A percentile compares a stretch with the other conserved stretches of the same genome.
These are phyloP conservation scores for Taxawa tesnikishii DNA, from an alignment of 2,329 filamentous ascomycete species.

Conservation along the genomic window DNA sequence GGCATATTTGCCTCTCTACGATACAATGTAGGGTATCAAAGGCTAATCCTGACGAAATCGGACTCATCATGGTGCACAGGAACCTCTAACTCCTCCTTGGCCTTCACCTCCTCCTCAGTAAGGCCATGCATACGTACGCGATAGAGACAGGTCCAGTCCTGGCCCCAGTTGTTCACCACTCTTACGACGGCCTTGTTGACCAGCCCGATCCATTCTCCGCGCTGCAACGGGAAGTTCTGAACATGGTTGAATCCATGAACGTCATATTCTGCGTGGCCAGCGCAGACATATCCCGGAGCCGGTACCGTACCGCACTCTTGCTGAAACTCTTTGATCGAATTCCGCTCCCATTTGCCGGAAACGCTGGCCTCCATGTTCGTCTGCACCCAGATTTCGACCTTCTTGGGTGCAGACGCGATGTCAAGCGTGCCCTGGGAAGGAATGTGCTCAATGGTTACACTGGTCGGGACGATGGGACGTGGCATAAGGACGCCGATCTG, in stretches of 20 bases:
- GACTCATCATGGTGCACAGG: too few relatives aligned
- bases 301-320: constrained; percentile 10
- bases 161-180: constrained; percentile 30
- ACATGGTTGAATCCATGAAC: constrained; percentile 27
- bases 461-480: constrained; percentile 22
- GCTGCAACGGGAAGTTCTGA: constrained; percentile 26
- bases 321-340: neutral
- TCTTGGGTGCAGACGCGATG: constrained; percentile 26
- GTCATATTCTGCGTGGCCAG: constrained; percentile 28
- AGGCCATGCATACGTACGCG: constrained; percentile 31
- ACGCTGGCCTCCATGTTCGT: constrained; percentile 9
- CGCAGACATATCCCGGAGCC: constrained; percentile 22
- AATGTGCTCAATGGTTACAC: constrained; percentile 34
- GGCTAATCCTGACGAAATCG: too few relatives aligned
- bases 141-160: constrained; percentile 33
- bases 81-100: too few relatives aligned
- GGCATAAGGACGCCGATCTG: constrained; percentile 47
- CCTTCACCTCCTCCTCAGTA: constrained; percentile 2
- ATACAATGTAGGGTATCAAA: too few relatives aligned
- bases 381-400: constrained; percentile 33
- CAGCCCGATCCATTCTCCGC: constrained; percentile 13
- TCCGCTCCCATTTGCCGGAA: constrained; percentile 7
- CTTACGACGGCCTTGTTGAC: constrained; percentile 25
- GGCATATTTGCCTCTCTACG: too few relatives aligned
- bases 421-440: constrained; percentile 26